Base-by-base conservation (phyloP, 1,284 basidiomycete genomes). In the Tylopilus orsonianus region DNA sequence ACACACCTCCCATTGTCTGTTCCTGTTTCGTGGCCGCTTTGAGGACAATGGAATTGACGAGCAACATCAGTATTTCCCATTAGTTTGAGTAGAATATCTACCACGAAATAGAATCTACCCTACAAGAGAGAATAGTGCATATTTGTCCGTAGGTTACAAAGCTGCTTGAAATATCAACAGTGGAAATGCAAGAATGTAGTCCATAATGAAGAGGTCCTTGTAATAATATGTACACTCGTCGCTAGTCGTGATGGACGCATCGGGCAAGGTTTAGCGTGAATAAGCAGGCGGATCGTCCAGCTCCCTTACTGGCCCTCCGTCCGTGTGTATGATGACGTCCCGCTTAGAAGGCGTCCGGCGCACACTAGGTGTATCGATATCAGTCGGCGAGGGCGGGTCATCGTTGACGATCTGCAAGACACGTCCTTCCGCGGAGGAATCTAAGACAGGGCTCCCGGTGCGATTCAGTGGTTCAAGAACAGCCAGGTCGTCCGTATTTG, bases 351-450 rank as follows among this genome's bases (percentile, higher is more conserved):
- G 38, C 8, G 34, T 40, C 29, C 34, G 42, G 24, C 16, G 48
- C 12, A 26, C 39, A 32, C 27, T 24, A 2, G 42, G 39, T 8
- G 8, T n/a, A 6, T 47, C 42, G 4, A 44, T 52, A 20, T 52
- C 50, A 2, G 53, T 53, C 16, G 65, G 62, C 3, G 62, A 60
- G 26, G 55, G 48, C 4, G 57, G 64, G 1, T 16, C 35, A 33
- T 68, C 49, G n/a, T 66, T 69, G 42, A 50, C 50, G 19, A 65
- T 59, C 45, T 65, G 63, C 46, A 69, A 49, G 12, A 57, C 32
- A 23, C 55, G 60, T 48, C 51, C 61, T 35, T 65, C 64, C 2
- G 46, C 6, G 16, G 60, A 4, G 12, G 47, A 14, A n/a, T n/a
- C n/a, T n/a, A n/a, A n/a, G 34, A 50, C 29, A 27, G 58, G 64